Percentiles rank a stretch among this genome's conserved stretches.
Evolutionary conservation across 192 early-diverging fungal species (phyloP).

Genomic region (Umbelopsis sp.): DNA sequence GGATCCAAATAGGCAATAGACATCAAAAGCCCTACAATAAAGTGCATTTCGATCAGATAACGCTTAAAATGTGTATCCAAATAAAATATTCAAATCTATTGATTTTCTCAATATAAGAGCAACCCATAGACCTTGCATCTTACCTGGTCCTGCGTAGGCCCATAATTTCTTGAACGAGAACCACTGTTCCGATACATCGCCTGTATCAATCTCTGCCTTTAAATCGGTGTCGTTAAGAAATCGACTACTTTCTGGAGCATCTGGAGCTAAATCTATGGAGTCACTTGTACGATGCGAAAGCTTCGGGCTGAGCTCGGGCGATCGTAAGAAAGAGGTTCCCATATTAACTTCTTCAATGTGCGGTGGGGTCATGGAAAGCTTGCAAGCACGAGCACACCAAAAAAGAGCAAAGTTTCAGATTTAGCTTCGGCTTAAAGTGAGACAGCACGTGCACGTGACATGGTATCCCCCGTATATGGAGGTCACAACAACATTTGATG

Average conservation of each 20-base stretch:
- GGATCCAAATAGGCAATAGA: constrained; percentile 66
- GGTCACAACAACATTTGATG: no score
- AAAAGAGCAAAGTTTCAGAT: background rate
- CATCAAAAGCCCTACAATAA: constrained; percentile 26
- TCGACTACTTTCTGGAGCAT: background rate
- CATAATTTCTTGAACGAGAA: constrained; percentile 62
- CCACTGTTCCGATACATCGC: constrained; percentile 39
- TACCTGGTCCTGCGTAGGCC: constrained; percentile 62
- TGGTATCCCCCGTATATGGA: no score
- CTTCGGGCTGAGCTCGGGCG: background rate
- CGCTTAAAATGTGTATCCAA: background rate
- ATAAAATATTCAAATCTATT: background rate
- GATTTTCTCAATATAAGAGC: background rate
- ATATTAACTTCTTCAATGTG: background rate
- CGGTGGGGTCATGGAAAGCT: constrained; percentile 1
- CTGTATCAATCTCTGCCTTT: constrained; percentile 49
- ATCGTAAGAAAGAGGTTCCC: background rate
- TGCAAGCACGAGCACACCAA: background rate
- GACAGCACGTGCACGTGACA: background rate
- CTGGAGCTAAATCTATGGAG: background rate
- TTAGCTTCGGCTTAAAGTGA: background rate
- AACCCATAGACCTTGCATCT: background rate
- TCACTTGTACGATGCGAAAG: background rate
- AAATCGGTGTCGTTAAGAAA: constrained; percentile 29
- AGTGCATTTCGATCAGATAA: background rate